These are phyloP conservation scores for Wickerhamomyces xylosicus DNA, from an alignment of 805 yeast genomes.

Conservation along the genomic window DNA sequence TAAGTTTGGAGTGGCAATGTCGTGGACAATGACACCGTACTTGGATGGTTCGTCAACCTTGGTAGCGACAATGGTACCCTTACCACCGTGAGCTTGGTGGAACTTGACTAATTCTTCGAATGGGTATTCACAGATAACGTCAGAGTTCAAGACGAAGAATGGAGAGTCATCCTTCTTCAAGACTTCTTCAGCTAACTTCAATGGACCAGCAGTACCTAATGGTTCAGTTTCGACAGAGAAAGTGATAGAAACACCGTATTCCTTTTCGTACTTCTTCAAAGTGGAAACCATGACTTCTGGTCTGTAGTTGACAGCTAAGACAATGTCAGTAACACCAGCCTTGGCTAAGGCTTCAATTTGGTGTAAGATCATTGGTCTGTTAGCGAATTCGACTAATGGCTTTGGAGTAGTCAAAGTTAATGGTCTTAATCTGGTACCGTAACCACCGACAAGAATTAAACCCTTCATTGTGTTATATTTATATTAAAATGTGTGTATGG, in stretches of 20 bases:
- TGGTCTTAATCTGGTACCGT: conserved; percentile 99
- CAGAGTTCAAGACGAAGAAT: conserved; percentile 95
- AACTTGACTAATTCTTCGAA: conserved; percentile 83
- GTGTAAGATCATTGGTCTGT: conserved; percentile 98
- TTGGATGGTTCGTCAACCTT: conserved; percentile 99
- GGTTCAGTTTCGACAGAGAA: conserved; percentile 99
- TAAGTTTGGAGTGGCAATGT: conserved; percentile 87
- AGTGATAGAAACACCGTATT: conserved; percentile 89
- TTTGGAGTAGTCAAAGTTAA: conserved; percentile 90
- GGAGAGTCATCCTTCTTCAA: conserved; percentile 93
- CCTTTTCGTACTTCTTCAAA: conserved; percentile 85
- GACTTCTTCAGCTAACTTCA: conserved; percentile 90
- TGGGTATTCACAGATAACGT: conserved; percentile 98
- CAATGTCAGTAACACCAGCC: conserved; percentile 98
- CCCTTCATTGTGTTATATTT: conserved; percentile 70
- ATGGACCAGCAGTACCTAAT: conserved; percentile 98
- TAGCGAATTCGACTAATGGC: conserved; percentile 96
- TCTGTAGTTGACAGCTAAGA: conserved; percentile 96
- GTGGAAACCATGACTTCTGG: conserved; percentile 99
- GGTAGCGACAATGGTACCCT: conserved; percentile 97
- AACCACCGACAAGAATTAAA: conserved; percentile 97
- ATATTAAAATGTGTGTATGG: neutral
- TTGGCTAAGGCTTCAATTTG: conserved; percentile 96
- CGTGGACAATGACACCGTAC: conserved; percentile 98
- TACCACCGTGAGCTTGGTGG: conserved; percentile 95